Evolutionary conservation across 2,329 filamentous ascomycete species (phyloP).

Genomic region (Aspergillus ustus): DNA sequence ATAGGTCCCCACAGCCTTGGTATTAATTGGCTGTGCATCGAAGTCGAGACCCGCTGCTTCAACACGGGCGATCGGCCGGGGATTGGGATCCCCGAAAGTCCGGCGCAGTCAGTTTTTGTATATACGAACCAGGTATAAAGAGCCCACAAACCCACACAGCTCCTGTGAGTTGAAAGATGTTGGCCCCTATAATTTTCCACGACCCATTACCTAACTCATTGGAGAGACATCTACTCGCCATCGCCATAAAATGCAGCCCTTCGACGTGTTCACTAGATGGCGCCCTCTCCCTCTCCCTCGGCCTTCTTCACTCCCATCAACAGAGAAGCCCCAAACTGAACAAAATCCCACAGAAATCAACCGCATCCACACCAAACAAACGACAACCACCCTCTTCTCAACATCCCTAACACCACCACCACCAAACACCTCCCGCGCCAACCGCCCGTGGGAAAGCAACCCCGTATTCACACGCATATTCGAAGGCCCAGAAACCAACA

Average conservation of each 20-base stretch:
- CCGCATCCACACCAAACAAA: neutral
- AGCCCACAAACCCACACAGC: neutral
- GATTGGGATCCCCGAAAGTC: neutral
- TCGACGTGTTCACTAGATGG: slow-evolving; percentile 10
- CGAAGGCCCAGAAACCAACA: slow-evolving; percentile 27
- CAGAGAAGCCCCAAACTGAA: neutral
- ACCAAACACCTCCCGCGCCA: neutral
- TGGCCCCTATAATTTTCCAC: too few species aligned
- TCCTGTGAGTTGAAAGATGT: too few species aligned
- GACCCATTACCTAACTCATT: too few species aligned
- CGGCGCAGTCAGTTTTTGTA: neutral
- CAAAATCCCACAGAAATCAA: neutral
- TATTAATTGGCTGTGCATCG: too few species aligned
- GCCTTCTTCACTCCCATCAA: neutral
- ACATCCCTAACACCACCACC: neutral
- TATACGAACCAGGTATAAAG: neutral
- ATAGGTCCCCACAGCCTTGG: too few species aligned
- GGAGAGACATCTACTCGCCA: too few species aligned
- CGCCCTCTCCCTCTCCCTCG: neutral
- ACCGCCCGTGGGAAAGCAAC: slow-evolving; percentile 32
- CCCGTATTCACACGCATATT: slow-evolving; percentile 30
- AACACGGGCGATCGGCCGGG: neutral
- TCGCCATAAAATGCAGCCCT: neutral
- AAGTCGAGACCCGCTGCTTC: too few species aligned
- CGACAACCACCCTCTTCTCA: neutral